phyloP scores from a whole-genome alignment of 208 protist genomes.

The Spironucleus salmonicida region DNA sequence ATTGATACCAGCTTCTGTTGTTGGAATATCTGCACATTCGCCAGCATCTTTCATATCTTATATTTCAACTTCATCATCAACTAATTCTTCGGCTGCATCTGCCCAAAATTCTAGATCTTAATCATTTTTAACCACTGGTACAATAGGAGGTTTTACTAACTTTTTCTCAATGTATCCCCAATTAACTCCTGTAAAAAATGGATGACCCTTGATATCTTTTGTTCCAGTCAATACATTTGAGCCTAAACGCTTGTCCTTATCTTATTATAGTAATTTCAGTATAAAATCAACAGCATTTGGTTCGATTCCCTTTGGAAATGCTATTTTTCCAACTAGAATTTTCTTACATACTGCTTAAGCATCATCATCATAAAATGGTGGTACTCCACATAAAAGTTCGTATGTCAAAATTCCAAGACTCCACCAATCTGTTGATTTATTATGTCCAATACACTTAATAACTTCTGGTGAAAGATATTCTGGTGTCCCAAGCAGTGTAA shows the following conservation, averaged over 20 bases:
- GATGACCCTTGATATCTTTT: constrained; percentile 77
- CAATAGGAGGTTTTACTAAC: constrained; percentile 47
- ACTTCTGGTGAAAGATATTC: constrained; percentile 65
- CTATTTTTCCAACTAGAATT: constrained; percentile 59
- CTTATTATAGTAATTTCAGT: constrained; percentile 14
- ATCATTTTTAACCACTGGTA: constrained; percentile 36
- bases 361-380: constrained; percentile 68
- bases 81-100: not conserved
- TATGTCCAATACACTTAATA: constrained; percentile 66
- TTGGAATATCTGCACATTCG: too few relatives aligned
- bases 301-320: constrained; percentile 50
- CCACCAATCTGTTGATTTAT: constrained; percentile 86
- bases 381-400: constrained; percentile 58
- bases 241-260: constrained; percentile 32
- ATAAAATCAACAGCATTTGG: not conserved
- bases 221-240: constrained; percentile 29
- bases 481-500: constrained; percentile 55
- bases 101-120: not conserved
- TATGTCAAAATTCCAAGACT: constrained; percentile 75
- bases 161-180: constrained; percentile 53
- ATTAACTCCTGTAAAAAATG: constrained; percentile 77
- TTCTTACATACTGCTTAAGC: constrained; percentile 65
- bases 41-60: not conserved
- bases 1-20: too few relatives aligned
- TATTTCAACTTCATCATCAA: not conserved